Base-by-base conservation (phyloP, 2,329 filamentous ascomycete species). In the Whalleya microplaca region DNA sequence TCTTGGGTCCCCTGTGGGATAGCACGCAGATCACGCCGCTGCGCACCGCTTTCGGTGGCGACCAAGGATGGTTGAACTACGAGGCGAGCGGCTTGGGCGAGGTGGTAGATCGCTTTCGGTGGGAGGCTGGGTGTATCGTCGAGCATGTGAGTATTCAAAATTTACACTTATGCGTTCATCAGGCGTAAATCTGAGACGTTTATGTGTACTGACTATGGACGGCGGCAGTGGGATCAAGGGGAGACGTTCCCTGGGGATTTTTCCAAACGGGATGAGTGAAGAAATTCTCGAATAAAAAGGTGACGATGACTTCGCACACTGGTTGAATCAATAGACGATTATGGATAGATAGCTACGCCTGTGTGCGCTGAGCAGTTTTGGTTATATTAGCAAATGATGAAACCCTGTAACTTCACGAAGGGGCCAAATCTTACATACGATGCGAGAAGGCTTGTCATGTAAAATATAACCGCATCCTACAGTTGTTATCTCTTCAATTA, bases 41-140 rank as follows among this genome's bases (percentile, higher is more conserved):
- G 0, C 53, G 59, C 40, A 59, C 48, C 2, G 48, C 43, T 9
- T 67, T 66, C 29, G 48, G 57, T 8, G 53, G 55, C n/a, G 52
- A 60, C 9, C 48, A 48, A 32, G 54, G 61, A 40, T 65, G 59
- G 56, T 18, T 66, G 43, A 55, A 61, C 23, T 66, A 67, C 29
- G 20, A 55, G 0, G 54, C 59, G 12, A 53, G 48, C 40, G 51
- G 54, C 2, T 41, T 57, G 23, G 64, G 65, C 14, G 53, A 52
- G 27, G 53, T 66, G 27, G 59, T 64, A 3, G 64, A 67, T 47
- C 46, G 64, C 18, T 67, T 59, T 27, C 44, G 64, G 14, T 64
- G 58, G 61, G 62, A 66, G 40, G 61, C 56, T 1, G 65, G 64
- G 19, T 67, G 65, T 45, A 67, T 67, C 43, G 63, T 65, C 9